A percentile compares a stretch with the other conserved stretches of the same genome.
Evolutionary conservation across 1,139 yeast species (phyloP).

Genomic region (Candida sanyaensis): DNA sequence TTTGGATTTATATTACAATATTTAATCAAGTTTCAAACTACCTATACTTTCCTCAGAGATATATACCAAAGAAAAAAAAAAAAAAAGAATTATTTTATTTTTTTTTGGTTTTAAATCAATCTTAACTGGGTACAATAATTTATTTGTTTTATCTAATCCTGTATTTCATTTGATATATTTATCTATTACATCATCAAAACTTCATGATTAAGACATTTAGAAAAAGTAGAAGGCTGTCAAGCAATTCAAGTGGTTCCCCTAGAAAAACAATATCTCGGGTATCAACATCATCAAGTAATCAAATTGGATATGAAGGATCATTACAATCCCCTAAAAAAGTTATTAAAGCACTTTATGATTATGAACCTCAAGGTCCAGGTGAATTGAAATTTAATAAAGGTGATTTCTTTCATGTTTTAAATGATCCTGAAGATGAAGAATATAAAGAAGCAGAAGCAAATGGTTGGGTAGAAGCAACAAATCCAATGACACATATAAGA

Average conservation of each 20-base stretch:
- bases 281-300: slow-evolving; percentile 20
- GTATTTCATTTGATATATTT: not conserved
- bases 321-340: slow-evolving; percentile 71
- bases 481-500: slow-evolving; percentile 72
- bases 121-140: no score
- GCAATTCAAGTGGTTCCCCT: slow-evolving; percentile 32
- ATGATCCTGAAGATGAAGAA: slow-evolving; percentile 49
- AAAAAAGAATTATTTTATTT: no score
- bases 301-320: slow-evolving; percentile 14
- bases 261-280: slow-evolving; percentile 40
- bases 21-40: no score
- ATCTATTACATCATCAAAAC: not conserved
- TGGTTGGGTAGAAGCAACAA: slow-evolving; percentile 88
- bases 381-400: slow-evolving; percentile 80
- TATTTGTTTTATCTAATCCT: no score
- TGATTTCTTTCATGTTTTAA: slow-evolving; percentile 83
- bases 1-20: no score
- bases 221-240: slow-evolving; percentile 43
- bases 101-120: no score
- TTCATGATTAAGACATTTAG: slow-evolving; percentile 47
- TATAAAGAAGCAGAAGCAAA: slow-evolving; percentile 32
- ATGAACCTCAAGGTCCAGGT: slow-evolving; percentile 78
- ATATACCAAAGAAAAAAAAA: no score
- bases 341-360: slow-evolving; percentile 79
- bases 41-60: no score